Conservation (phyloP, 306 rosid species). For the Trifolium fragiferum region DNA sequence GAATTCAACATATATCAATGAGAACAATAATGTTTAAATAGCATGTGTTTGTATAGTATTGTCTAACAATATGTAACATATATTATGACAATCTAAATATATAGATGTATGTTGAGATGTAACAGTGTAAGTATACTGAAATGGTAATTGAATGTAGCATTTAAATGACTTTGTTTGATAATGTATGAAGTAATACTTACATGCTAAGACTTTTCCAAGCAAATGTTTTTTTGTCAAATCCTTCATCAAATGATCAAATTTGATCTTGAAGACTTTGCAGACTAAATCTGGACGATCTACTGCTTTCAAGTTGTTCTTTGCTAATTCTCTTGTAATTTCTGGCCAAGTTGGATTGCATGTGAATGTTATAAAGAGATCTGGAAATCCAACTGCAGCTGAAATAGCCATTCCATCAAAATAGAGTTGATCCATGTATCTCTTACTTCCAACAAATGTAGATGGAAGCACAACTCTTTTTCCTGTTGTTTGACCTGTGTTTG, state of each 20-base stretch:
- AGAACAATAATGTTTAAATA: too few relatives aligned
- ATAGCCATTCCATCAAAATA: neutral
- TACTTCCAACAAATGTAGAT: neutral
- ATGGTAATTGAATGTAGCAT: too few relatives aligned
- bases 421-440: neutral
- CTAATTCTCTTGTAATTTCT: neutral
- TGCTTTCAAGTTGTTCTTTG: neutral
- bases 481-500: fast-evolving
- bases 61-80: too few relatives aligned
- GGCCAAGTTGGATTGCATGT: neutral
- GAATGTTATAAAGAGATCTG: neutral
- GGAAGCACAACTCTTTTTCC: neutral
- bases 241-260: neutral
- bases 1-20: too few relatives aligned
- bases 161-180: too few relatives aligned
- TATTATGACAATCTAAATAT: too few relatives aligned
- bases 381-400: neutral
- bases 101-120: too few relatives aligned
- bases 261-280: neutral
- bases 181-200: too few relatives aligned
- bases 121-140: too few relatives aligned
- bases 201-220: neutral
- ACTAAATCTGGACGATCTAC: neutral
- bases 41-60: too few relatives aligned
- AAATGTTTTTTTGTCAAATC: too few relatives aligned